Percentiles rank a stretch among this genome's conserved stretches.
phyloP scores from a whole-genome alignment of 495 filamentous ascomycete species.

The Pseudevernia furfuracea region DNA sequence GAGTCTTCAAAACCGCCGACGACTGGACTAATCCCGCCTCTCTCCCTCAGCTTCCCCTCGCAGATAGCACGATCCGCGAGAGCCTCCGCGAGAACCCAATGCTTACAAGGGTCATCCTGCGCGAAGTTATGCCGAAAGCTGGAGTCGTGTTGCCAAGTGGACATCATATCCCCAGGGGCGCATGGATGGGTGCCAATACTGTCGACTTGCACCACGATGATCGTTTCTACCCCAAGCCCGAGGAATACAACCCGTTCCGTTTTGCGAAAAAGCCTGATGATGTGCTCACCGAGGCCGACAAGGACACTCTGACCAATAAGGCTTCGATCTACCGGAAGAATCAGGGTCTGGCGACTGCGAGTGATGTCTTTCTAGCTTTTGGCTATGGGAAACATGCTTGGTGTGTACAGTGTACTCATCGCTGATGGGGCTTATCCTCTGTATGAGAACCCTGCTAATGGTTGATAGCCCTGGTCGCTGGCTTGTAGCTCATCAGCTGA shows the following conservation, averaged over 20 bases:
- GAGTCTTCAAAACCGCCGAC: neutral
- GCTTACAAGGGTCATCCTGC: neutral
- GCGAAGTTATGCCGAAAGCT: conserved; percentile 19
- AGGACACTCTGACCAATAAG: neutral
- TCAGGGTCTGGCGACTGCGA: conserved; percentile 12
- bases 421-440: neutral
- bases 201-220: conserved; percentile 24
- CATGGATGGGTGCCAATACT: conserved; percentile 19
- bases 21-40: conserved; percentile 8
- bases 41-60: neutral
- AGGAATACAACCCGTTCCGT: conserved; percentile 22
- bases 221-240: conserved; percentile 24
- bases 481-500: conserved; percentile 23
- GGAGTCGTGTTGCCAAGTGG: conserved; percentile 24
- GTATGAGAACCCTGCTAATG: neutral
- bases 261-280: conserved; percentile 2
- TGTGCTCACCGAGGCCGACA: too few relatives aligned
- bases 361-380: conserved; percentile 22
- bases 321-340: neutral
- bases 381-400: conserved; percentile 24
- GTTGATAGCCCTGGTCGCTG: conserved; percentile 23
- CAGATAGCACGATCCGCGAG: conserved; percentile 17
- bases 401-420: conserved; percentile 9
- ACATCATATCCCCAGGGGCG: conserved; percentile 23
- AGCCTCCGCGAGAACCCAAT: conserved; percentile 7